Conservation (phyloP, 169 alveolate genomes). For the Fabrea salina region DNA sequence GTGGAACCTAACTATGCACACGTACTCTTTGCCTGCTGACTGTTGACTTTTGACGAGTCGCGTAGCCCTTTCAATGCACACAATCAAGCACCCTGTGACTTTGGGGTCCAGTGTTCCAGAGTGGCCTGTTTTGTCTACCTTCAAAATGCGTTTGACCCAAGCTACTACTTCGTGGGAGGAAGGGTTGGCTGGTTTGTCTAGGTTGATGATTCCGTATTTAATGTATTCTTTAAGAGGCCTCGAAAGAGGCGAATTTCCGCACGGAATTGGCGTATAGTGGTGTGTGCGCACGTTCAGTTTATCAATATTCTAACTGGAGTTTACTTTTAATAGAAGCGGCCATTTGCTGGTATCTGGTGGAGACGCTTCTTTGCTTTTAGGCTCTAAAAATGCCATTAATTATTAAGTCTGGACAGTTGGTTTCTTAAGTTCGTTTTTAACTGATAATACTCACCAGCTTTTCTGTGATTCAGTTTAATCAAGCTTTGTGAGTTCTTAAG, state of each 20-base stretch:
- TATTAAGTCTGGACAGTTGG: conserved; percentile 41
- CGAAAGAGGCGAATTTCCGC: conserved; percentile 97
- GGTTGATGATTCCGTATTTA: conserved; percentile 96
- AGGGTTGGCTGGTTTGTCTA: conserved; percentile 99
- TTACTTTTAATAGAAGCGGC: conserved; percentile 93
- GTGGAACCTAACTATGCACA: conserved; percentile 95
- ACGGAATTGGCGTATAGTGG: conserved; percentile 99
- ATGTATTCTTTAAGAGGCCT: conserved; percentile 93
- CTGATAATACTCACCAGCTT: too few species aligned
- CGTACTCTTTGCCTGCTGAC: conserved; percentile 99
- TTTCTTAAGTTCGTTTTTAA: too few species aligned
- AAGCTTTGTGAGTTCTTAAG: too few species aligned
- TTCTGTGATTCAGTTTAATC: too few species aligned
- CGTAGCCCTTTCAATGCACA: conserved; percentile 98
- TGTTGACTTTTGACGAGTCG: conserved; percentile 99
- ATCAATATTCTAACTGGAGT: conserved; percentile 87
- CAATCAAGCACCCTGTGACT: conserved; percentile 99
- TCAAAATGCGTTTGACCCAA: conserved; percentile 97
- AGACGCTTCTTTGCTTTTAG: conserved; percentile 41
- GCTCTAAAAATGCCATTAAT: not conserved
- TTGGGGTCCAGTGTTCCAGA: conserved; percentile 99
- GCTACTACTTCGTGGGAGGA: conserved; percentile 99
- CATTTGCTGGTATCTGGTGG: conserved; percentile 94
- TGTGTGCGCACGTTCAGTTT: conserved; percentile 95
- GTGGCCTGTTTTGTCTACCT: conserved; percentile 99